Evolutionary conservation across 192 early-diverging fungal genomes (phyloP).

Genomic region (Podila epigama): DNA sequence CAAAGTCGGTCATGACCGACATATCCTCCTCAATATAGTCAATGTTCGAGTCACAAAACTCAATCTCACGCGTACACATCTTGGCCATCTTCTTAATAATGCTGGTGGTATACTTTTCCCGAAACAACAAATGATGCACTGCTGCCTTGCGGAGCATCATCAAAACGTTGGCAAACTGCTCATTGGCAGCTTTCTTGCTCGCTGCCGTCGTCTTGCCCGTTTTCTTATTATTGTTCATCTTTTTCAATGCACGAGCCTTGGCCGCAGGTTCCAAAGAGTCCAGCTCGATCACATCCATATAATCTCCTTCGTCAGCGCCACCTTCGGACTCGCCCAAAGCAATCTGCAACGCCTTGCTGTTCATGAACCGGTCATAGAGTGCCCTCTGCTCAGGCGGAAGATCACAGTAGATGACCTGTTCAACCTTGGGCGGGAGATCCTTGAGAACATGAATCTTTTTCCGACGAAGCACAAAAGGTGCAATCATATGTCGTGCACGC

Average conservation of each 20-base stretch:
- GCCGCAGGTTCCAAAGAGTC: constrained; percentile 23
- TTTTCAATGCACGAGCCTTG: constrained; percentile 8
- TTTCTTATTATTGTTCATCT: too few species aligned
- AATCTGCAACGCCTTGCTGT: constrained; percentile 19
- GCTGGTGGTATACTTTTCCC: constrained; percentile 65
- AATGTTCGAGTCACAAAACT: constrained; percentile 78
- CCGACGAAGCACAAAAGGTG: constrained; percentile 87
- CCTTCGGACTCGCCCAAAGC: constrained; percentile 5
- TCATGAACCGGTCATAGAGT: constrained; percentile 61
- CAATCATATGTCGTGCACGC: constrained; percentile 83
- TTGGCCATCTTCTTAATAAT: constrained; percentile 73
- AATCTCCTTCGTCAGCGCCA: constrained; percentile 7
- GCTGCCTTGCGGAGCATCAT: constrained; percentile 89
- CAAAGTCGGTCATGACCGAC: constrained; percentile 87
- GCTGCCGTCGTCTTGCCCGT: constrained; percentile 6
- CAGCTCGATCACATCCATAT: constrained; percentile 12
- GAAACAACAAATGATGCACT: constrained; percentile 82
- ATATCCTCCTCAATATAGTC: constrained; percentile 87
- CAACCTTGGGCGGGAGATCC: constrained; percentile 70
- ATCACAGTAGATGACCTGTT: constrained; percentile 58
- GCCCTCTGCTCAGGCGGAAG: constrained; percentile 57
- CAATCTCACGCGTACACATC: constrained; percentile 69
- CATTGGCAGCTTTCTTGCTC: neutral
- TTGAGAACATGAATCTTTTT: constrained; percentile 77
- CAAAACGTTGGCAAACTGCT: constrained; percentile 61